Evolutionary conservation across 192 early-diverging fungal species (phyloP).

Genomic region (Rhizophagus clarus): DNA sequence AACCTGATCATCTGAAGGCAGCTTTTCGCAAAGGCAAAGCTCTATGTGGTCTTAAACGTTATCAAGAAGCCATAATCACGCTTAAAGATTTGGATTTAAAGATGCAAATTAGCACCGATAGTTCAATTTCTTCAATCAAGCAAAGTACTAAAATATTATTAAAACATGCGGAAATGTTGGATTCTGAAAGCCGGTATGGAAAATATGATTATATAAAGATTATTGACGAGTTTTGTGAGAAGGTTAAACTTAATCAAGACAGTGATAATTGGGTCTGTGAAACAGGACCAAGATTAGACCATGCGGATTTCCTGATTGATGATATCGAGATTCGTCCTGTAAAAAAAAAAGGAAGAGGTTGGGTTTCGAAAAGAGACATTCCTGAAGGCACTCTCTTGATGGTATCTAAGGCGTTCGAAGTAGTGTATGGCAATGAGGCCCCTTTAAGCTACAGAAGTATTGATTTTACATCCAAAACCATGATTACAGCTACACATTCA

Average conservation of each 20-base stretch:
- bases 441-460: not conserved
- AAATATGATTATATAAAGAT: not conserved
- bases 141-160: not conserved
- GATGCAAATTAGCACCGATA: not conserved
- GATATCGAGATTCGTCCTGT: conserved; percentile 5
- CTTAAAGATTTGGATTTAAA: not conserved
- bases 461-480: not conserved
- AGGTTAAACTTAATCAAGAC: not conserved
- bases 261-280: not conserved
- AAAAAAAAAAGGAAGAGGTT: not conserved
- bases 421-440: not conserved
- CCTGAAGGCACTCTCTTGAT: not conserved
- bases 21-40: not conserved
- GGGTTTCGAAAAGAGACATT: conserved; percentile 3
- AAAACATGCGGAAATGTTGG: conserved; percentile 7
- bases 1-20: conserved; percentile 7
- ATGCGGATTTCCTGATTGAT: conserved; percentile 3
- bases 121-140: not conserved
- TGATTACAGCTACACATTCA: not conserved
- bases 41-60: conserved; percentile 3
- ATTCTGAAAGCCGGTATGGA: conserved; percentile 14
- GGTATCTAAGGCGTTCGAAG: not conserved
- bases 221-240: conserved; percentile 3
- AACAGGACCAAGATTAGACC: conserved; percentile 2
- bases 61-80: conserved; percentile 5